phyloP scores from a whole-genome alignment of 257 asterid genomes.

The Solanum medicagineum region DNA sequence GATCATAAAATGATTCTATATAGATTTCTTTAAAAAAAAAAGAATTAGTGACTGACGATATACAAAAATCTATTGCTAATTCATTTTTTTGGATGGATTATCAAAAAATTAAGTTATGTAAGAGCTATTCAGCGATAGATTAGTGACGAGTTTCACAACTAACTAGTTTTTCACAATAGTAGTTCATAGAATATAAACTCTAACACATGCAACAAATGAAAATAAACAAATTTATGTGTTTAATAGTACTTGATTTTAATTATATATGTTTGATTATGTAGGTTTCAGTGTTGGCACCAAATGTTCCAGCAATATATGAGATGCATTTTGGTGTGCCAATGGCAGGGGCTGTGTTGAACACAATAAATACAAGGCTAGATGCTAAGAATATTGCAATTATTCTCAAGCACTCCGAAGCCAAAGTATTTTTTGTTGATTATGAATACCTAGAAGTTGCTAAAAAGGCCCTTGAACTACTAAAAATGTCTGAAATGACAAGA shows the following conservation, averaged over 20 bases:
- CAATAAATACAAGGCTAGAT: slow-evolving; percentile 72
- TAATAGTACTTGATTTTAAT: neutral
- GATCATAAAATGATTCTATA: neutral
- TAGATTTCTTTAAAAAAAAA: neutral
- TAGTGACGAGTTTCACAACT: neutral
- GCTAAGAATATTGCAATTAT: slow-evolving; percentile 53
- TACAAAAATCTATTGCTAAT: neutral
- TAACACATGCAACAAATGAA: neutral
- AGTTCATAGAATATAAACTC: neutral
- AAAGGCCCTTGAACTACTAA: slow-evolving; percentile 33
- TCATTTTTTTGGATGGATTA: neutral
- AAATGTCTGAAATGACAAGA: neutral
- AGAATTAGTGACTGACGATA: neutral
- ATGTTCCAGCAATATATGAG: slow-evolving; percentile 74
- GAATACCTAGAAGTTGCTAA: slow-evolving; percentile 33
- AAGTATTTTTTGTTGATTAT: slow-evolving; percentile 54
- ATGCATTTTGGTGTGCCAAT: slow-evolving; percentile 96
- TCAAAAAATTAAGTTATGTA: neutral
- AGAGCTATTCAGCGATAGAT: neutral
- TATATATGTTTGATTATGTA: neutral
- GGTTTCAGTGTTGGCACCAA: slow-evolving; percentile 92
- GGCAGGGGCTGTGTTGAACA: slow-evolving; percentile 84
- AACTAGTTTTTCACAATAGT: neutral
- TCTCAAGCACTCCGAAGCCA: slow-evolving; percentile 70
- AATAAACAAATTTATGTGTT: neutral